These are phyloP conservation scores for Petasospora rhodanensis DNA, from an alignment of 1,139 yeast genomes.

Conservation along the genomic window DNA sequence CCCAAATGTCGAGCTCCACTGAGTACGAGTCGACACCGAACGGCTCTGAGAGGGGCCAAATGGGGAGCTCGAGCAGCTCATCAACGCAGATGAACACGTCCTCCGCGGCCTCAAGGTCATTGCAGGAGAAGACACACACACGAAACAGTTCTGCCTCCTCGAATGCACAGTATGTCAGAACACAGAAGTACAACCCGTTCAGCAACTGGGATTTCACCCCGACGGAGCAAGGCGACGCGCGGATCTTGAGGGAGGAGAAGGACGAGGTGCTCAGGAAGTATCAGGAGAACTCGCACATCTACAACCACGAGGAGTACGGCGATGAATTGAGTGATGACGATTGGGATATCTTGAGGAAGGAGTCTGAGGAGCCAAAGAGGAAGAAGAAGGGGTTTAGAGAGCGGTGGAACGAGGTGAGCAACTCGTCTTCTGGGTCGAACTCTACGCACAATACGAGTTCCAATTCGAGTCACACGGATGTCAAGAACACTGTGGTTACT, in stretches of 20 bases:
- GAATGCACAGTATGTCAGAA: not conserved
- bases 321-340: slow-evolving; percentile 19
- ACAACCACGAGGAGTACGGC: slow-evolving; percentile 13
- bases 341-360: slow-evolving; percentile 5
- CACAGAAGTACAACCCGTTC: slow-evolving; percentile 2
- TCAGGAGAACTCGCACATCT: slow-evolving; percentile 9
- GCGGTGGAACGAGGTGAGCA: slow-evolving; percentile 3
- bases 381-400: slow-evolving; percentile 2
- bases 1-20: no score
- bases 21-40: no score
- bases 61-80: no score
- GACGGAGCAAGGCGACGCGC: not conserved
- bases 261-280: slow-evolving; percentile 5
- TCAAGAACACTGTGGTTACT: not conserved
- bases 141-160: not conserved
- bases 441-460: no score
- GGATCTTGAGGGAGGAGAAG: not conserved
- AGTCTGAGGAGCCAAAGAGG: slow-evolving; percentile 2
- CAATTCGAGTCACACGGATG: no score
- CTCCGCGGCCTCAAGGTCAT: not conserved
- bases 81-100: not conserved
- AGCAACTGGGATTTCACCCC: slow-evolving; percentile 1
- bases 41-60: no score
- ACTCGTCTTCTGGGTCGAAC: no score
- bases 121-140: not conserved